Base-by-base conservation (phyloP, 441 rosid species). In the Adansonia grandidieri region DNA sequence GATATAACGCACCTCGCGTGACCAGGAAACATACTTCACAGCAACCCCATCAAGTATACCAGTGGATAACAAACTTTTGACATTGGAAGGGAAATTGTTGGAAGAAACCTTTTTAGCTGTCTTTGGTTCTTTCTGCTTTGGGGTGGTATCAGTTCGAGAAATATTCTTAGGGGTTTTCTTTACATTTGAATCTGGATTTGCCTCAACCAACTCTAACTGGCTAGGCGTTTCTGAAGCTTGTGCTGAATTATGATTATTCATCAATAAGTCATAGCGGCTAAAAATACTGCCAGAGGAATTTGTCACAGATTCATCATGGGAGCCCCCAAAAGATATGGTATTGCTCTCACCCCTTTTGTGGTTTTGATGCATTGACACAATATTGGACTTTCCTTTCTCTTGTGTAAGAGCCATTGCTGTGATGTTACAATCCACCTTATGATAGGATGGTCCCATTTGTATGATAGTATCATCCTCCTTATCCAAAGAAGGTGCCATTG, bases 11-110 rank as follows among this genome's bases (percentile, higher is more conserved):
- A 87, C 90, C 84, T 87, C 90, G 5, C 88, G 77, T 2, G 88
- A 82, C 88, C 88, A 85, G 50, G 90, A 85, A 71, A 84, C 88
- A 64, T 87, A 87, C 83, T 87, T 84, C 73, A 87, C 90, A 77
- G 80, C 75, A 44, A 85, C 85, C 57, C 84, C 90, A 42, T 87
- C 90, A 66, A 85, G 84, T 81, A 87, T 84, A 62, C 90, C 88
- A 66, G 88, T 87, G 48, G 88, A 85, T 51, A 87, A 77, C 77
- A 87, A 71, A 72, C 85, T 87, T 79, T 87, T 87, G 68, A 87
- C 90, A 76, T 85, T 85, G 75, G 88, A 82, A 20, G 88, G 90
- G 45, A 85, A 87, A 54, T 67, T 84, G 79, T 82, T 85, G 42
- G 88, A 53, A 45, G 87, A 76, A 73, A 48, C 78, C 69, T 80